Base-by-base conservation (phyloP, 805 yeast species). In the Candida corydali region DNA sequence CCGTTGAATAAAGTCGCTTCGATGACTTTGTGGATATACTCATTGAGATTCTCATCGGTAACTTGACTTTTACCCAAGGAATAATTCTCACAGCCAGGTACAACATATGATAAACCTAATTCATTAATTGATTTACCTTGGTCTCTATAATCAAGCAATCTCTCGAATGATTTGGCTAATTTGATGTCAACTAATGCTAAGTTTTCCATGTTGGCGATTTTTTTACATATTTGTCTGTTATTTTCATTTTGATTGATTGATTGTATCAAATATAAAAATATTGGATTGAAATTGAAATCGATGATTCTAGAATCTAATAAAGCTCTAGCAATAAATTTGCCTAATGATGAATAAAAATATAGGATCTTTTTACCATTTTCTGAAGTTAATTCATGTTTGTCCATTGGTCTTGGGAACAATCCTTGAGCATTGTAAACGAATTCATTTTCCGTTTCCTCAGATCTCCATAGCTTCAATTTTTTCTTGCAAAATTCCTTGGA, bases 301-400 rank as follows among this genome's bases (percentile, higher is more conserved):
- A 91, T 72, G 31, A 89, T 78, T 44, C 98, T 69, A n/a, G 86
- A 80, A 57, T 91, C 98, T 35, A 91, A 58, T 52, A 89, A 63
- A 0, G 96, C 83, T 41, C 97, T 71, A 0, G 96, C 96, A 36
- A 88, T 69, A 52, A 93, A 87, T 36, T 76, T 78, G 3, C 98
- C 98, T 42, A 91, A 61, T 15, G 76, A 70, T 11, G 70, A 66
- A 56, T 86, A 91, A 32, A 80, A 57, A 18, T 69, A 67, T 5
- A 80, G 39, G 0, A 70, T 60, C 38, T 69, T 73, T 8, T 55
- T 49, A 4, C 72, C 73, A 18, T 67, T 58, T 4, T 56, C 60
- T 19, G 55, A 45, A 0, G 52, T 40, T 23, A 33, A 8, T 46
- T 54, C 44, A 39, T 38, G 9, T 23, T 49, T 31, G 47, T 57